Evolutionary conservation across 2,329 filamentous ascomycete genomes (phyloP).

Genomic region (Penicillium freii): DNA sequence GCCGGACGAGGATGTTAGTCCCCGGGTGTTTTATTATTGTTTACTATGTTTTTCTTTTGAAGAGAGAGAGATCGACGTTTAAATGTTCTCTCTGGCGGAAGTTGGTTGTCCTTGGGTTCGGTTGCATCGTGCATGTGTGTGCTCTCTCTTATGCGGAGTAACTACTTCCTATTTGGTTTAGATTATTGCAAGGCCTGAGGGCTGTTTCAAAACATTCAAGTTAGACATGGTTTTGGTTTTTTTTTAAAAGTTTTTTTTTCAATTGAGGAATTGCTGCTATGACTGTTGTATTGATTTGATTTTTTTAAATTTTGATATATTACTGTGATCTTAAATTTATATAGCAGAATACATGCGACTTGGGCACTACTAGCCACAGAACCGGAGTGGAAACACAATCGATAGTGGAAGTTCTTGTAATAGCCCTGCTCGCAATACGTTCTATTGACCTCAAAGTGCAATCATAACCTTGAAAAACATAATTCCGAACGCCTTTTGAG

Average conservation of each 20-base stretch:
- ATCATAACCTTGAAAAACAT: neutral
- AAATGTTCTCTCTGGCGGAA: conserved; percentile 4
- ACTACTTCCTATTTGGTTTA: neutral
- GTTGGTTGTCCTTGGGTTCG: neutral
- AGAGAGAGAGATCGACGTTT: neutral
- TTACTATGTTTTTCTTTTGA: neutral
- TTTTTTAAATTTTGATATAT: too few species aligned
- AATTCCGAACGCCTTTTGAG: neutral
- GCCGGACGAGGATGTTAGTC: conserved; percentile 10
- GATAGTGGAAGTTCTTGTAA: neutral
- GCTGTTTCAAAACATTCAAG: neutral
- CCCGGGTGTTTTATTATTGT: conserved; percentile 13
- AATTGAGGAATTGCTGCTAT: neutral
- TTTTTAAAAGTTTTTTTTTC: neutral
- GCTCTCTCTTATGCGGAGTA: neutral
- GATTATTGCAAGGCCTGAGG: neutral
- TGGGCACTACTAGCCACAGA: neutral
- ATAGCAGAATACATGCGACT: too few species aligned
- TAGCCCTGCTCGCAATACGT: neutral
- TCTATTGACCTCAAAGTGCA: neutral
- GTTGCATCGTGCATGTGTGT: conserved; percentile 1
- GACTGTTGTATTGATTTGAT: neutral
- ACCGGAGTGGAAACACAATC: neutral
- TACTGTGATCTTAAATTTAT: too few species aligned
- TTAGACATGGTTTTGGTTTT: neutral